phyloP scores from a whole-genome alignment of 139 green algal genomes.

The Picochlorum sp. region DNA sequence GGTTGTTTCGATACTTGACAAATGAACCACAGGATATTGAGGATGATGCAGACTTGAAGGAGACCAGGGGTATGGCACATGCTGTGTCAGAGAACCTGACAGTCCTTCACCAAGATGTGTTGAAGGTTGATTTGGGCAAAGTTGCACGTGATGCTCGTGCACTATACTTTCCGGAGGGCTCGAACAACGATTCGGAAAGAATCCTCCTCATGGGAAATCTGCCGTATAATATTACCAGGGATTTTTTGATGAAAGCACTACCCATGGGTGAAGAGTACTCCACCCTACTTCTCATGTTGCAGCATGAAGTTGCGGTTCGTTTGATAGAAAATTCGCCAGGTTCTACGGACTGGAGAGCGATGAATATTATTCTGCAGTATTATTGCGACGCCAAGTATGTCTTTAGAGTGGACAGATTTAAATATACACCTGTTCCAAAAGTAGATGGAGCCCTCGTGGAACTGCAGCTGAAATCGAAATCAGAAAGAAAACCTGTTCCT shows the following conservation, averaged over 20 bases:
- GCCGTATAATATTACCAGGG: slow-evolving; percentile 96
- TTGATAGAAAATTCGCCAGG: slow-evolving; percentile 37
- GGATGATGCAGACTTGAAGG: not conserved
- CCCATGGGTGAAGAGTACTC: slow-evolving; percentile 57
- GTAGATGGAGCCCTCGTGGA: slow-evolving; percentile 76
- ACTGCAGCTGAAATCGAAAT: slow-evolving; percentile 49
- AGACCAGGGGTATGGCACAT: not conserved
- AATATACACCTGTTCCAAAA: slow-evolving; percentile 65
- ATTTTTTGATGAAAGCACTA: slow-evolving; percentile 71
- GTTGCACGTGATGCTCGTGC: slow-evolving; percentile 16
- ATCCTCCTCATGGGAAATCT: slow-evolving; percentile 80
- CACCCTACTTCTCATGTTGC: slow-evolving; percentile 34
- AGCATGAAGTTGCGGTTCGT: slow-evolving; percentile 68
- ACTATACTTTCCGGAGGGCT: slow-evolving; percentile 19
- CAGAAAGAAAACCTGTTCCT: slow-evolving; percentile 14
- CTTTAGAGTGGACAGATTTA: slow-evolving; percentile 52
- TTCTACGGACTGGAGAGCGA: slow-evolving; percentile 63
- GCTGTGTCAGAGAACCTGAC: not conserved
- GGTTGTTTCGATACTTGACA: slow-evolving; percentile 36
- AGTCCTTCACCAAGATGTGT: no score
- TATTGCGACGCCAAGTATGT: slow-evolving; percentile 64
- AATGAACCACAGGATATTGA: slow-evolving; percentile 31
- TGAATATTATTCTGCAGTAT: slow-evolving; percentile 68
- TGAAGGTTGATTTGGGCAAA: not conserved
- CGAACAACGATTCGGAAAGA: slow-evolving; percentile 37